Conservation (phyloP, 345 rosid species). For the Kernera saxatilis region DNA sequence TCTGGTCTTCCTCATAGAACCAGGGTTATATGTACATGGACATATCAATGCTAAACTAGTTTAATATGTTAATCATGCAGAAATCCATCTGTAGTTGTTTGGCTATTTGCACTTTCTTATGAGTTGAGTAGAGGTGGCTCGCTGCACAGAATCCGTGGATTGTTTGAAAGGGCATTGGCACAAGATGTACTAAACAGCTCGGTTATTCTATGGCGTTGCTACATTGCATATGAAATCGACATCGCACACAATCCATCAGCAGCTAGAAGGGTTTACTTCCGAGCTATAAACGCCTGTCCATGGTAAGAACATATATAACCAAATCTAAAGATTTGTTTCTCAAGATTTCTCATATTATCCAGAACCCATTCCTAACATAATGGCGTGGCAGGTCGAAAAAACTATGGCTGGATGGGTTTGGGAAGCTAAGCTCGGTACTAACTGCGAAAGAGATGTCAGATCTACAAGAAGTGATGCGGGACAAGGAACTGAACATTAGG, state of each 20-base stretch:
- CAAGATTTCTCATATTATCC: neutral
- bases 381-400: conserved; percentile 63
- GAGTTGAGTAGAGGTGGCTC: conserved; percentile 73
- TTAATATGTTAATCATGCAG: conserved; percentile 36
- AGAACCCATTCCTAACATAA: neutral
- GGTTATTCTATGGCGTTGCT: conserved; percentile 82
- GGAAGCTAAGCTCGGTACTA: conserved; percentile 49
- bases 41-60: conserved; percentile 3
- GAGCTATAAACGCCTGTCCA: conserved; percentile 93
- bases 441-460: conserved; percentile 83
- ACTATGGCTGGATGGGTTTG: conserved; percentile 92
- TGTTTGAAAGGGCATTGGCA: conserved; percentile 85
- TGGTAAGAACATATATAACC: conserved; percentile 47
- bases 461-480: conserved; percentile 96
- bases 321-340: neutral
- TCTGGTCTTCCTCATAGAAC: neutral
- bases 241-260: conserved; percentile 51
- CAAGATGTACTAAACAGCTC: conserved; percentile 49
- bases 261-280: conserved; percentile 73
- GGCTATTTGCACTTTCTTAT: conserved; percentile 73
- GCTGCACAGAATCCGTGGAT: conserved; percentile 64
- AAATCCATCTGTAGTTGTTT: conserved; percentile 63
- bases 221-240: conserved; percentile 75
- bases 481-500: conserved; percentile 84
- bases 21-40: neutral